Conservation (phyloP, 139 green algal species). For the Haematococcus sp. region DNA sequence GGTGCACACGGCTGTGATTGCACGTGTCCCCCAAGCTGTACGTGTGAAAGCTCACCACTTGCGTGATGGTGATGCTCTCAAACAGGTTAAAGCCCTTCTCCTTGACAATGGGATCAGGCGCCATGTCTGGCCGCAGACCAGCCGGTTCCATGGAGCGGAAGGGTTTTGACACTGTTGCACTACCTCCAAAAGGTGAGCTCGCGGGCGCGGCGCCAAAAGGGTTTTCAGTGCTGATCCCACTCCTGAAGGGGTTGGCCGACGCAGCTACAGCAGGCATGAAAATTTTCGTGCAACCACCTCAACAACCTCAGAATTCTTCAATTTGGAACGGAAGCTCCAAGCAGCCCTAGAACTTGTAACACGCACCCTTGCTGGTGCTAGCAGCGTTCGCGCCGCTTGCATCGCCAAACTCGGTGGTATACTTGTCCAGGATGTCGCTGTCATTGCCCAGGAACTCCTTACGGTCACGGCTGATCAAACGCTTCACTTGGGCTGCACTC, state of each 20-base stretch:
- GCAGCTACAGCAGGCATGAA: not conserved
- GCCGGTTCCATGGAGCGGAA: constrained; percentile 54
- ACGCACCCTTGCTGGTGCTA: not conserved
- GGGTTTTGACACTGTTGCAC: constrained; percentile 26
- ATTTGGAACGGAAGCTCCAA: too few species aligned
- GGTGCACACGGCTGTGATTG: too few species aligned
- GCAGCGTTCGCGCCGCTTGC: not conserved
- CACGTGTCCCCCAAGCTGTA: too few species aligned
- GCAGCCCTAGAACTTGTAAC: too few species aligned
- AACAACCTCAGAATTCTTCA: not conserved
- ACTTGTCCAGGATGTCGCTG: constrained; percentile 48
- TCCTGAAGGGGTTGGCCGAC: not conserved
- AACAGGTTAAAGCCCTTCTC: constrained; percentile 51
- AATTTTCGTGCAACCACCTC: not conserved
- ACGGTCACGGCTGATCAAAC: constrained; percentile 68
- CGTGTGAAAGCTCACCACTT: constrained; percentile 77
- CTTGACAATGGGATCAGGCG: constrained; percentile 57
- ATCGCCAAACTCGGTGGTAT: constrained; percentile 40
- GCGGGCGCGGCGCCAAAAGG: constrained; percentile 31
- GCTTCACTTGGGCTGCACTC: constrained; percentile 64
- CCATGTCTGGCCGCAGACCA: constrained; percentile 66
- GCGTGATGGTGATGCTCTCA: constrained; percentile 64
- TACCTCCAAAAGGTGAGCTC: constrained; percentile 28
- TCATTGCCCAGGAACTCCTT: constrained; percentile 70
- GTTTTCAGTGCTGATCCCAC: constrained; percentile 10